phyloP scores from a whole-genome alignment of 352 stramenopile genomes.

The Elongisporangium anandrum region DNA sequence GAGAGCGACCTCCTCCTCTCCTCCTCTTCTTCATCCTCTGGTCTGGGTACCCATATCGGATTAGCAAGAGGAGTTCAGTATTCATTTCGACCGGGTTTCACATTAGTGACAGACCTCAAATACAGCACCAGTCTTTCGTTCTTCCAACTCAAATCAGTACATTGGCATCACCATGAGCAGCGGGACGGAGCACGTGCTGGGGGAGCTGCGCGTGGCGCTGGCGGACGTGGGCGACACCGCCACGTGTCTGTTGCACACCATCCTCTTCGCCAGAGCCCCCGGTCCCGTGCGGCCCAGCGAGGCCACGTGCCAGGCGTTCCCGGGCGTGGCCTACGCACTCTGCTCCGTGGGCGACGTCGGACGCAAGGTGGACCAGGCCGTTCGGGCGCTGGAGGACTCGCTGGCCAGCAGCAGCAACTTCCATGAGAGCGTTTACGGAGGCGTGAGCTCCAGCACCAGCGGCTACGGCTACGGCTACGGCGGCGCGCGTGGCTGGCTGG shows the following conservation, averaged over 20 bases:
- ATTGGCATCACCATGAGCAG: slow-evolving; percentile 3
- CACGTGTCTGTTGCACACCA: slow-evolving; percentile 71
- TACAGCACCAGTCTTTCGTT: not conserved
- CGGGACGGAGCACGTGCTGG: slow-evolving; percentile 60
- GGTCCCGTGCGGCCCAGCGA: slow-evolving; percentile 70
- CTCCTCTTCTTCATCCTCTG: no score
- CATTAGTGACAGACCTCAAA: slow-evolving; percentile 1
- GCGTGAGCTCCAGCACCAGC: slow-evolving; percentile 7
- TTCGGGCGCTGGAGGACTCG: slow-evolving; percentile 58
- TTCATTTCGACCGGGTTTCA: not conserved
- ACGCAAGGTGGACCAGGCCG: slow-evolving; percentile 72
- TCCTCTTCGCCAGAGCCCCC: slow-evolving; percentile 74
- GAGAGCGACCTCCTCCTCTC: no score
- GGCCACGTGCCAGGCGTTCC: slow-evolving; percentile 72
- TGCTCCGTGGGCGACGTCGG: slow-evolving; percentile 75
- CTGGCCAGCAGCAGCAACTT: slow-evolving; percentile 8
- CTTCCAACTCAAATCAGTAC: not conserved
- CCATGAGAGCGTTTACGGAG: not conserved
- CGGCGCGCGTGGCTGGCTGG: slow-evolving; percentile 39
- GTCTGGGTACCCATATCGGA: not conserved
- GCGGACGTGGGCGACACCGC: slow-evolving; percentile 59
- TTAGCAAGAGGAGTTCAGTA: not conserved
- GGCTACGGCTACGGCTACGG: slow-evolving; percentile 21
- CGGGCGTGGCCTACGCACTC: slow-evolving; percentile 69
- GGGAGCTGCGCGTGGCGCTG: slow-evolving; percentile 51